A percentile compares a stretch with the other conserved stretches of the same genome.
phyloP scores from a whole-genome alignment of 208 protist genomes.

The Trypanosoma scelopori region DNA sequence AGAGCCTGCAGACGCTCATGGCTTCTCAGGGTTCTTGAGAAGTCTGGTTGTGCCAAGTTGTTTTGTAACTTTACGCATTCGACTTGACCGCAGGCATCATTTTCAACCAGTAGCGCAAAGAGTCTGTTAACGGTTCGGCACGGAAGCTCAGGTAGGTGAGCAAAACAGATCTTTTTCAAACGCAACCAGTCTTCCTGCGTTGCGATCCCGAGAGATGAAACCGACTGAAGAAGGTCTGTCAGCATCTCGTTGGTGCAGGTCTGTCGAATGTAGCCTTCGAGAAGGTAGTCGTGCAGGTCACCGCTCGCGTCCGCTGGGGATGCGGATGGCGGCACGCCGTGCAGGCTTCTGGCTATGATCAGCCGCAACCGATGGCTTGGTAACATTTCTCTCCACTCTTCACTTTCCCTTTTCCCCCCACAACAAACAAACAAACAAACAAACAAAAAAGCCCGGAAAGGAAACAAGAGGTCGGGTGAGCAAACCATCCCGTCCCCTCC shows the following conservation, averaged over 20 bases:
- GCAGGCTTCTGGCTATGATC: conserved; percentile 4
- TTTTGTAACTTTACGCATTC: conserved; percentile 31
- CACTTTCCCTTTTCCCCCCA: too few relatives aligned
- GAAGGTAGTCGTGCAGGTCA: conserved; percentile 10
- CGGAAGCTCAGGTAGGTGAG: conserved; percentile 14
- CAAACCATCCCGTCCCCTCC: too few relatives aligned
- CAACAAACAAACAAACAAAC: too few relatives aligned
- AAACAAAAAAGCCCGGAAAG: too few relatives aligned
- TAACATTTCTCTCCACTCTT: conserved; percentile 4
- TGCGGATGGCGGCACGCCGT: background rate
- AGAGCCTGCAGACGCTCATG: conserved; percentile 23
- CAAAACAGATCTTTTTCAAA: conserved; percentile 27
- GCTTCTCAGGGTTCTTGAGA: conserved; percentile 15
- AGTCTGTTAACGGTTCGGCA: conserved; percentile 18
- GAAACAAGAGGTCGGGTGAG: background rate
- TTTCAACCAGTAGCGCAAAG: conserved; percentile 24
- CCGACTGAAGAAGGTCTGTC: conserved; percentile 22
- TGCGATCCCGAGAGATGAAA: conserved; percentile 27
- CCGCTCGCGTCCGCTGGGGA: background rate
- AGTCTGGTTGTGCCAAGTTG: conserved; percentile 16
- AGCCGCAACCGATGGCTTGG: conserved; percentile 12
- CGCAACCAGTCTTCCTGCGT: conserved; percentile 30
- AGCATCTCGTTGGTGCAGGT: conserved; percentile 12
- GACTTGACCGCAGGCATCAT: conserved; percentile 23
- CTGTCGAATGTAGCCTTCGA: conserved; percentile 16